Conservation (phyloP, 192 early-diverging fungal species). For the Funneliformis mosseae region DNA sequence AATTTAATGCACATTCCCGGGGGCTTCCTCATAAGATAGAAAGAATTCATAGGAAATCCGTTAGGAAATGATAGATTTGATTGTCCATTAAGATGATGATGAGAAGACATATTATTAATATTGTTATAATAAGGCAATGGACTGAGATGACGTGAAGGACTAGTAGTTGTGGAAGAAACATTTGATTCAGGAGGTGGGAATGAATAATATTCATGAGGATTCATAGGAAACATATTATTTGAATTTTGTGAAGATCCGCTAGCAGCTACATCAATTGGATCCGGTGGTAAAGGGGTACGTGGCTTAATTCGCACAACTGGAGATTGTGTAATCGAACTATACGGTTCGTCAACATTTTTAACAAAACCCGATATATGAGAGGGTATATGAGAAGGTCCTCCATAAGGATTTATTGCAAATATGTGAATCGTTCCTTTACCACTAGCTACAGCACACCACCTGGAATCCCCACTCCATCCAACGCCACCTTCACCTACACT, state of each 20-base stretch:
- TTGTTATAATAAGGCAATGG: not conserved
- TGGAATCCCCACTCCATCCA: slow-evolving; percentile 68
- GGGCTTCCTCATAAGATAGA: not conserved
- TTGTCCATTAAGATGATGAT: slow-evolving; percentile 14
- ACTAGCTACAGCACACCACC: slow-evolving; percentile 75
- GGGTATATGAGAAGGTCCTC: slow-evolving; percentile 57
- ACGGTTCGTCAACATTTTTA: slow-evolving; percentile 39
- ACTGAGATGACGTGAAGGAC: slow-evolving; percentile 3
- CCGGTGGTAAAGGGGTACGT: slow-evolving; percentile 43
- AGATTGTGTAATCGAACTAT: slow-evolving; percentile 30
- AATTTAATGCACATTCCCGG: slow-evolving; percentile 27
- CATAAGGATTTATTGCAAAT: slow-evolving; percentile 68
- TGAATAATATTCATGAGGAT: slow-evolving; percentile 12
- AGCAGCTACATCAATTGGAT: slow-evolving; percentile 7
- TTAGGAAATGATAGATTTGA: not conserved
- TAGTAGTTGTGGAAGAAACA: not conserved
- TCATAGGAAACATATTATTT: not conserved
- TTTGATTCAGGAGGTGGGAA: not conserved
- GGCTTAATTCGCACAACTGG: slow-evolving; percentile 47
- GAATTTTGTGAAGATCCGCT: slow-evolving; percentile 1
- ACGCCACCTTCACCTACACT: slow-evolving; percentile 61
- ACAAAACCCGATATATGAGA: slow-evolving; percentile 54
- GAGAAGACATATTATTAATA: not conserved
- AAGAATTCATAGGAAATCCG: not conserved
- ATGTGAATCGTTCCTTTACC: slow-evolving; percentile 76